Evolutionary conservation across 768 basidiomycete genomes (phyloP).

Genomic region (Mycena leptocephala): DNA sequence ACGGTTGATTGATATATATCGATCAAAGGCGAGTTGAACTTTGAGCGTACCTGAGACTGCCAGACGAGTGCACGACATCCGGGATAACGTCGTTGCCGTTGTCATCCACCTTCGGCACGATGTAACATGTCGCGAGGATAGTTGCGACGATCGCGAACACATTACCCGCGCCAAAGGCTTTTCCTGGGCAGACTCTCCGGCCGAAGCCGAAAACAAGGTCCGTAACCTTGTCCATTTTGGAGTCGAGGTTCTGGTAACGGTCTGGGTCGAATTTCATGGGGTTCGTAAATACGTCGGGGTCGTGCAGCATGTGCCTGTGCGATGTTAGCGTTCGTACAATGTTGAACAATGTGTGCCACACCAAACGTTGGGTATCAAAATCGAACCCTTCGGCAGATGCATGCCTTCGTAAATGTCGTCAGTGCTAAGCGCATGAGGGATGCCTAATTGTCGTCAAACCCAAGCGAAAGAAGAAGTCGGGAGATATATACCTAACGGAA

Average conservation of each 20-base stretch:
- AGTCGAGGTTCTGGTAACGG: slow-evolving; percentile 35
- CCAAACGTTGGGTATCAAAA: slow-evolving; percentile 24
- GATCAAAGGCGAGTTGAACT: too few relatives aligned
- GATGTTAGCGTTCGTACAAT: background rate
- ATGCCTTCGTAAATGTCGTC: slow-evolving; percentile 29
- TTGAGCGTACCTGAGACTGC: too few relatives aligned
- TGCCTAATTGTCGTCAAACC: background rate
- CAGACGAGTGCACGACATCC: too few relatives aligned
- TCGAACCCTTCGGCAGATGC: slow-evolving; percentile 23
- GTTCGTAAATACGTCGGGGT: slow-evolving; percentile 39
- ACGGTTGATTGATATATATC: too few relatives aligned
- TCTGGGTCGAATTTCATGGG: slow-evolving; percentile 48
- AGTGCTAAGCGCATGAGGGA: background rate
- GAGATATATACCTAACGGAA: slow-evolving; percentile 30
- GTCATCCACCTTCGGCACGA: too few relatives aligned
- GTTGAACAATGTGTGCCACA: background rate
- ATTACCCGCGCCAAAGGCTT: background rate
- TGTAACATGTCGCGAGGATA: slow-evolving; percentile 6
- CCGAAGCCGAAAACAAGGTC: slow-evolving; percentile 37
- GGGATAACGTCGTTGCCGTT: too few relatives aligned
- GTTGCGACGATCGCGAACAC: slow-evolving; percentile 19
- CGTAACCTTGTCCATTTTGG: slow-evolving; percentile 27
- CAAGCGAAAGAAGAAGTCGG: background rate
- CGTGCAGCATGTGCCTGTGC: slow-evolving; percentile 26
- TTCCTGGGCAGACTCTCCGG: slow-evolving; percentile 31